Conservation (phyloP, 768 basidiomycete genomes). For the Lactarius evosmus region DNA sequence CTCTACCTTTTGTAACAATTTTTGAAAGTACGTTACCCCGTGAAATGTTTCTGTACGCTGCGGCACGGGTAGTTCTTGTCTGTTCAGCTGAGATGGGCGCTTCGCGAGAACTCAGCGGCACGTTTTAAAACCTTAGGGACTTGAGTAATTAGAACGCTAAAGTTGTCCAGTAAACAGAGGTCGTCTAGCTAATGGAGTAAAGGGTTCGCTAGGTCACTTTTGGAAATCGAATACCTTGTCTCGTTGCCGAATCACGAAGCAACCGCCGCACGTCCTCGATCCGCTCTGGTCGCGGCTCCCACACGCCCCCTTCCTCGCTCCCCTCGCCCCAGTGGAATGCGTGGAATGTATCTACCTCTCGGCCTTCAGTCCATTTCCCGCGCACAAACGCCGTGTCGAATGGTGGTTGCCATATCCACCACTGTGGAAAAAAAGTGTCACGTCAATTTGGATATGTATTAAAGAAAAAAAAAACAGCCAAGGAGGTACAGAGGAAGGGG, state of each 20-base stretch:
- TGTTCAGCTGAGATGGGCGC: slow-evolving; percentile 2
- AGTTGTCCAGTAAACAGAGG: not conserved
- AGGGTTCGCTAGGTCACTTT: not conserved
- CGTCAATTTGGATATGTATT: slow-evolving; percentile 1
- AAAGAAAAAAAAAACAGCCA: not conserved
- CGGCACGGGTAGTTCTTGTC: not conserved
- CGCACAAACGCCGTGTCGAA: slow-evolving; percentile 47
- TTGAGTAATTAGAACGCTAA: not conserved
- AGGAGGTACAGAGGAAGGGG: too few species aligned
- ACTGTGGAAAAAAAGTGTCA: slow-evolving; percentile 30
- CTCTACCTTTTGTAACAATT: slow-evolving; percentile 19
- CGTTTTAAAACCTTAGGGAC: not conserved
- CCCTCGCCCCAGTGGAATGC: slow-evolving; percentile 49
- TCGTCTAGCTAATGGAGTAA: slow-evolving; percentile 5
- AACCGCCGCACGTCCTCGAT: slow-evolving; percentile 40
- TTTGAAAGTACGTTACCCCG: slow-evolving; percentile 9
- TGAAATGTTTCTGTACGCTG: slow-evolving; percentile 12
- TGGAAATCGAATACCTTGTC: slow-evolving; percentile 38
- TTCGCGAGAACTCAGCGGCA: slow-evolving; percentile 22
- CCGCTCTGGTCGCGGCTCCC: slow-evolving; percentile 37
- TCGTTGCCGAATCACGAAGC: slow-evolving; percentile 39
- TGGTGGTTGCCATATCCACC: slow-evolving; percentile 50
- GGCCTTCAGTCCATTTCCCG: slow-evolving; percentile 44
- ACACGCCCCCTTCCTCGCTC: slow-evolving; percentile 33
- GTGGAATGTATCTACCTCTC: slow-evolving; percentile 52